phyloP scores from a whole-genome alignment of 495 filamentous ascomycete species.

The Rhypophila decipiens region DNA sequence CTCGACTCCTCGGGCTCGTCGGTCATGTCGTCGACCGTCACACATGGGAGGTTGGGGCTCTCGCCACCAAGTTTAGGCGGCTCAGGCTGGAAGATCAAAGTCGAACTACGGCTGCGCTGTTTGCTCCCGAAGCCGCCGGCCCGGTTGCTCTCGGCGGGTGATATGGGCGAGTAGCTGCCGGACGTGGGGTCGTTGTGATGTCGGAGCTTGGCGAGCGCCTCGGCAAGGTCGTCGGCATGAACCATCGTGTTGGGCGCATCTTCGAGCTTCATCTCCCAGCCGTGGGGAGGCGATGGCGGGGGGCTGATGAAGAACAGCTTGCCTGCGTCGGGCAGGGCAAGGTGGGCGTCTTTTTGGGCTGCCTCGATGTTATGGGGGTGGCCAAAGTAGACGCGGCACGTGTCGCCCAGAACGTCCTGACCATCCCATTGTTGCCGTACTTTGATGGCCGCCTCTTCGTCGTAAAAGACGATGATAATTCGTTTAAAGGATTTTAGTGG shows the following conservation, averaged over 20 bases:
- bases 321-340: conserved; percentile 74
- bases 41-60: conserved; percentile 74
- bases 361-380: conserved; percentile 53
- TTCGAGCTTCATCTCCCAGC: conserved; percentile 86
- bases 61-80: conserved; percentile 61
- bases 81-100: conserved; percentile 42
- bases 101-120: conserved; percentile 34
- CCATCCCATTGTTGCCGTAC: conserved; percentile 69
- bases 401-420: conserved; percentile 60
- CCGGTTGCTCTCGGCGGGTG: conserved; percentile 21
- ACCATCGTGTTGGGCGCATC: conserved; percentile 91
- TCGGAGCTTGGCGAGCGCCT: conserved; percentile 65
- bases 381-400: conserved; percentile 83
- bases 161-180: conserved; percentile 18
- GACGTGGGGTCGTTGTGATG: conserved; percentile 28
- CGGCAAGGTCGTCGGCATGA: conserved; percentile 81
- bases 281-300: conserved; percentile 83
- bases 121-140: conserved; percentile 7
- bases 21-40: conserved; percentile 86
- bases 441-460: conserved; percentile 62
- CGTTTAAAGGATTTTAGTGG: conserved; percentile 89
- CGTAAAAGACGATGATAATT: conserved; percentile 83
- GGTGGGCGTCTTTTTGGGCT: conserved; percentile 48
- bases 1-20: conserved; percentile 45
- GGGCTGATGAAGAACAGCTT: conserved; percentile 98